Conservation (phyloP, 768 basidiomycete species). For the Boletus sp. region DNA sequence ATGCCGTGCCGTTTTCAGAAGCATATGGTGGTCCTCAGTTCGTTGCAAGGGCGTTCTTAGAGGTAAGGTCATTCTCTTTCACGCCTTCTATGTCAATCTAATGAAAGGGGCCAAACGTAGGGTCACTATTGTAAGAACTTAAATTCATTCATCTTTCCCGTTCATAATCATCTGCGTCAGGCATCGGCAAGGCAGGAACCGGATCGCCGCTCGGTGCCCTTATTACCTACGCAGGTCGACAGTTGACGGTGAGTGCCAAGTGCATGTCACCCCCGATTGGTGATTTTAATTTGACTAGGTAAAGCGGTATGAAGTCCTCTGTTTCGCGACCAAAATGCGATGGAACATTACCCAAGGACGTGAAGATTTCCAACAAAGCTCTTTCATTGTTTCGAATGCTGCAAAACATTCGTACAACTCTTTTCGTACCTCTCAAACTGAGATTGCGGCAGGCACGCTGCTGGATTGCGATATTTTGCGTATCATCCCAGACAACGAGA, state of each 20-base stretch:
- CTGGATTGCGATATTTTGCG: slow-evolving; percentile 19
- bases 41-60: slow-evolving; percentile 26
- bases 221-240: slow-evolving; percentile 18
- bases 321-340: slow-evolving; percentile 27
- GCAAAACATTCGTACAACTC: not conserved
- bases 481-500: slow-evolving; percentile 10
- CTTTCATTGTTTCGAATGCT: slow-evolving; percentile 15
- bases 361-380: slow-evolving; percentile 16
- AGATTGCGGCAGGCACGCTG: not conserved
- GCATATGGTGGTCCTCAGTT: slow-evolving; percentile 28
- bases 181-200: slow-evolving; percentile 26
- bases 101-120: slow-evolving; percentile 10
- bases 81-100: not conserved
- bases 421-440: not conserved
- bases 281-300: slow-evolving; percentile 11
- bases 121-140: slow-evolving; percentile 26
- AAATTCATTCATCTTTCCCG: not conserved
- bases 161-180: slow-evolving; percentile 7
- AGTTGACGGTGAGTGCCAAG: slow-evolving; percentile 21
- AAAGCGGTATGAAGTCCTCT: slow-evolving; percentile 30
- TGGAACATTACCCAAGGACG: slow-evolving; percentile 16
- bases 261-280: not conserved
- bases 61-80: slow-evolving; percentile 10
- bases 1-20: slow-evolving; percentile 30
- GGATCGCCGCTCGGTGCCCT: slow-evolving; percentile 28